Evolutionary conservation across 768 basidiomycete species (phyloP).

Genomic region (Sporobolomyces pararoseus): DNA sequence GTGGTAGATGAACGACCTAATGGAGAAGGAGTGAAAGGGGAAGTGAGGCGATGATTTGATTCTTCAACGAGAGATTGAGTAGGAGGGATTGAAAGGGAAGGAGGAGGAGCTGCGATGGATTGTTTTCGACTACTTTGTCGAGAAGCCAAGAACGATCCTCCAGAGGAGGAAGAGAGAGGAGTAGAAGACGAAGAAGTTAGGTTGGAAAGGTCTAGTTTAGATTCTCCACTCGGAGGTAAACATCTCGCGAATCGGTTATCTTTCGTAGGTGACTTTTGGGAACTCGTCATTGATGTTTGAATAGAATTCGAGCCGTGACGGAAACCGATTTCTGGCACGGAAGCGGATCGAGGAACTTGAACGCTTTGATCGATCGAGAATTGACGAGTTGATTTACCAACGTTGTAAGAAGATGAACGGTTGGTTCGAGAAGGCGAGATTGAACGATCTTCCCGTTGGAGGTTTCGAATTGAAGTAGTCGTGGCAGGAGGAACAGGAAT

Average conservation of each 20-base stretch:
- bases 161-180: not conserved
- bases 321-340: not conserved
- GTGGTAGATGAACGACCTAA: slow-evolving; percentile 1
- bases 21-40: slow-evolving; percentile 7
- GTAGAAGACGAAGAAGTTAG: not conserved
- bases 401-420: slow-evolving; percentile 17
- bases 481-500: slow-evolving; percentile 3
- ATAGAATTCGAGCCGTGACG: not conserved
- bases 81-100: slow-evolving; percentile 7
- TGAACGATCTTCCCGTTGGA: not conserved
- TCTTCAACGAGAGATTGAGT: not conserved
- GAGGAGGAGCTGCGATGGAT: not conserved
- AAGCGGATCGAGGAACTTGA: slow-evolving; percentile 7
- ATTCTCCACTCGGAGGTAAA: not conserved
- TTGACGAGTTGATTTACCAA: slow-evolving; percentile 4
- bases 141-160: slow-evolving; percentile 9
- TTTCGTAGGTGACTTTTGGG: not conserved
- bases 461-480: not conserved
- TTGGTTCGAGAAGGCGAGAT: not conserved
- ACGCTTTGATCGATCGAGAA: slow-evolving; percentile 32
- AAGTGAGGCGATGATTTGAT: not conserved
- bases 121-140: not conserved
- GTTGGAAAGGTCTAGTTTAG: not conserved
- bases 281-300: no score
- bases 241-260: slow-evolving; percentile 12